Evolutionary conservation across 768 basidiomycete genomes (phyloP).

Genomic region (Pisolithus tinctorius): DNA sequence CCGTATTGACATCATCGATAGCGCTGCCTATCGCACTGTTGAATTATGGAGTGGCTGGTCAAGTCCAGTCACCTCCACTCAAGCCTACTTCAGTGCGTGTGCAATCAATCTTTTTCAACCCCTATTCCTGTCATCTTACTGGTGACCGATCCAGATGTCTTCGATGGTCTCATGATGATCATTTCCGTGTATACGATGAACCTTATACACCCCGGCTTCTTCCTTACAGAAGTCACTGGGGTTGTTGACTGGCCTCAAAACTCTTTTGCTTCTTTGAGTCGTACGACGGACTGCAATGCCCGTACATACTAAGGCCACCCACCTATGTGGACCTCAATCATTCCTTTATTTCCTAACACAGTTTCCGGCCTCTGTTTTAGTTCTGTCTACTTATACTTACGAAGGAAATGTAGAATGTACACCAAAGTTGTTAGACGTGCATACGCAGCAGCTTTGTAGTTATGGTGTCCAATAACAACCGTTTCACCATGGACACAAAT

Average conservation of each 20-base stretch:
- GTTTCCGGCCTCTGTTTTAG: too few relatives aligned
- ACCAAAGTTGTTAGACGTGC: too few relatives aligned
- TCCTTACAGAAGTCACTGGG: slow-evolving; percentile 16
- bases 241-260: neutral
- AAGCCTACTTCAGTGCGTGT: slow-evolving; percentile 43
- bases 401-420: too few relatives aligned
- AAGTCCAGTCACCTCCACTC: slow-evolving; percentile 41
- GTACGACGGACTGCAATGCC: too few relatives aligned
- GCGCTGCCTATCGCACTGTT: slow-evolving; percentile 9
- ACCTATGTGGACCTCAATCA: too few relatives aligned
- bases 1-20: neutral
- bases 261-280: too few relatives aligned
- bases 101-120: neutral
- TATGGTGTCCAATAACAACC: neutral
- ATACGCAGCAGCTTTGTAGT: too few relatives aligned
- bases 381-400: too few relatives aligned
- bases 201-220: slow-evolving; percentile 38
- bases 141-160: slow-evolving; percentile 29
- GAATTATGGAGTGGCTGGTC: slow-evolving; percentile 28
- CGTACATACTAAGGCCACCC: too few relatives aligned
- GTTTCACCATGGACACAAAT: neutral
- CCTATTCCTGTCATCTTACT: neutral
- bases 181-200: slow-evolving; percentile 41
- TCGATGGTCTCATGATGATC: slow-evolving; percentile 46
- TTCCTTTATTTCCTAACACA: too few relatives aligned